phyloP scores from a whole-genome alignment of 768 basidiomycete genomes.

The Psilocybe tampanensis region DNA sequence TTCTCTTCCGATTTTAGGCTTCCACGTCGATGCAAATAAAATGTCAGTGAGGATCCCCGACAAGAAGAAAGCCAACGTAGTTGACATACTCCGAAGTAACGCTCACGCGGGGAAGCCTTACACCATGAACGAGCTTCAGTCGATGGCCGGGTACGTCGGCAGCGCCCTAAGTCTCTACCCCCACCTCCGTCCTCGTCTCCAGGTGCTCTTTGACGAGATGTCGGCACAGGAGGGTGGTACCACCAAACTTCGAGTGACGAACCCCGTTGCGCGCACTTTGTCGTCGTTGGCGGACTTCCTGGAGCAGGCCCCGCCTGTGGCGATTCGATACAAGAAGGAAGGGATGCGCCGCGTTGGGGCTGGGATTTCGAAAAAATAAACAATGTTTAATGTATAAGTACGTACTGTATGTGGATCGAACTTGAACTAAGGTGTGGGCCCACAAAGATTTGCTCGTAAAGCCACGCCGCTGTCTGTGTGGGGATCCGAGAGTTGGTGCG shows the following conservation, averaged over 20 bases:
- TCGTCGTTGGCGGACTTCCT: conserved; percentile 18
- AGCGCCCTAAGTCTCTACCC: conserved; percentile 44
- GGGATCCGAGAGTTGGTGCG: no score
- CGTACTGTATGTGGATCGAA: no score
- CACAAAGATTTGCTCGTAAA: no score
- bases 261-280: conserved; percentile 14
- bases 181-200: conserved; percentile 32
- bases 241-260: no score
- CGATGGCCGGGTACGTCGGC: conserved; percentile 37
- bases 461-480: no score
- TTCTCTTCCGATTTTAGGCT: conserved; percentile 38
- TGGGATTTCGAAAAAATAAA: background rate
- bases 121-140: conserved; percentile 18
- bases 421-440: no score
- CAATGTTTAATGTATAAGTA: no score
- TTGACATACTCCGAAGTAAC: no score
- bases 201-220: conserved; percentile 35
- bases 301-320: conserved; percentile 15
- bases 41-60: conserved; percentile 24
- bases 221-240: conserved; percentile 18
- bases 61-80: no score
- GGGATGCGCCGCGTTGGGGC: conserved; percentile 10
- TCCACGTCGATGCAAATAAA: conserved; percentile 33
- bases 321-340: conserved; percentile 18
- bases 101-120: no score